phyloP scores from a whole-genome alignment of 192 early-diverging fungal species.

The Chytriomyces hyalinus region DNA sequence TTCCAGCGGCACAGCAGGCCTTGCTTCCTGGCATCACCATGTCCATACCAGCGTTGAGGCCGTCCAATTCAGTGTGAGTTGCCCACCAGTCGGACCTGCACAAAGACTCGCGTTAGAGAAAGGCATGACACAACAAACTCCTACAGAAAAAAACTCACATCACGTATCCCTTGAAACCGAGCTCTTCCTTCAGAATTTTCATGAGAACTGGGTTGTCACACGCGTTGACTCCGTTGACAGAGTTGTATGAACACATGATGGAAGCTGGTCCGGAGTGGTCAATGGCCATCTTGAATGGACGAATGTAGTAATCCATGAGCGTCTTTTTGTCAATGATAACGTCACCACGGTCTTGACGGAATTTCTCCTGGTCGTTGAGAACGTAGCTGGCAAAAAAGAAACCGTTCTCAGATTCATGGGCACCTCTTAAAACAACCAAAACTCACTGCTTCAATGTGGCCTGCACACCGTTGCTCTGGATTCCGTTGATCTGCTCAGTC shows the following conservation, averaged over 20 bases:
- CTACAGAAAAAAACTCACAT: slow-evolving; percentile 63
- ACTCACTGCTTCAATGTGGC: slow-evolving; percentile 42
- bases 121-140: slow-evolving; percentile 16
- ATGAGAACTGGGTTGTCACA: slow-evolving; percentile 61
- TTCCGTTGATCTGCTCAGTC: slow-evolving; percentile 42
- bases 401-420: slow-evolving; percentile 37
- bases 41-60: slow-evolving; percentile 47
- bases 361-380: slow-evolving; percentile 55
- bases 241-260: slow-evolving; percentile 70
- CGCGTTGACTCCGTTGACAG: slow-evolving; percentile 58
- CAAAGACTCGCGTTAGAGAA: no score
- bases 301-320: slow-evolving; percentile 67
- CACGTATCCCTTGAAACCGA: slow-evolving; percentile 70
- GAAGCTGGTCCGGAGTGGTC: slow-evolving; percentile 48
- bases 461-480: slow-evolving; percentile 58
- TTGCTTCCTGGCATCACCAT: slow-evolving; percentile 65
- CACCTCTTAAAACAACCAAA: not conserved
- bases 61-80: slow-evolving; percentile 60
- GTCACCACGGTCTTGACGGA: slow-evolving; percentile 22
- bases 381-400: slow-evolving; percentile 40
- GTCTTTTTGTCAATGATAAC: slow-evolving; percentile 58
- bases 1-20: not conserved
- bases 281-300: slow-evolving; percentile 57
- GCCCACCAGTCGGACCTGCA: slow-evolving; percentile 58
- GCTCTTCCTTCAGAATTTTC: slow-evolving; percentile 53